A percentile compares a stretch with the other conserved stretches of the same genome.
phyloP scores from a whole-genome alignment of 805 yeast species.

The Saccharomycopsis microspora region DNA sequence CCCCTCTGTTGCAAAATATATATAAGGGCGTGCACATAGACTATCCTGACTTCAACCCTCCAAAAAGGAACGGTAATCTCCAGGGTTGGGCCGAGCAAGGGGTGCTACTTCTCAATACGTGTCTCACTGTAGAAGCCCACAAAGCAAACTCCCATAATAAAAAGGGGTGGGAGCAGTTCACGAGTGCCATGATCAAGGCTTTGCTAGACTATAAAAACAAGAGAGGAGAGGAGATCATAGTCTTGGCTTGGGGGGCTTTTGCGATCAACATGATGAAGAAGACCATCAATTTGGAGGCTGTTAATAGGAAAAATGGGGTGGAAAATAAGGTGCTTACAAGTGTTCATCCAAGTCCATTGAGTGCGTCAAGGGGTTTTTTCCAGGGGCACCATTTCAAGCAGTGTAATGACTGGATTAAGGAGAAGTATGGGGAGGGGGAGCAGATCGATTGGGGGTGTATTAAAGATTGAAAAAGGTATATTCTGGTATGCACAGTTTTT shows the following conservation, averaged over 20 bases:
- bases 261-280: slow-evolving; percentile 48
- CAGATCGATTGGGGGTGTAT: slow-evolving; percentile 52
- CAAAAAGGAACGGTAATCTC: slow-evolving; percentile 53
- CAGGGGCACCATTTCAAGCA: slow-evolving; percentile 60
- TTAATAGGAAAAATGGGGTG: slow-evolving; percentile 20
- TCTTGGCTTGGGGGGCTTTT: slow-evolving; percentile 76
- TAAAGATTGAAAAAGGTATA: slow-evolving; percentile 5
- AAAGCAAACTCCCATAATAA: slow-evolving; percentile 87
- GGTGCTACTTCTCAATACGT: slow-evolving; percentile 76
- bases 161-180: slow-evolving; percentile 87
- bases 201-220: slow-evolving; percentile 38
- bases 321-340: slow-evolving; percentile 46
- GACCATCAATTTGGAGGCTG: slow-evolving; percentile 21
- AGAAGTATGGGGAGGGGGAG: slow-evolving; percentile 27
- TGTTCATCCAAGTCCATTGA: slow-evolving; percentile 92
- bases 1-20: slow-evolving; percentile 80
- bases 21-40: slow-evolving; percentile 62
- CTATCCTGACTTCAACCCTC: slow-evolving; percentile 59
- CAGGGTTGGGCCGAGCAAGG: slow-evolving; percentile 83
- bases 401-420: slow-evolving; percentile 67
- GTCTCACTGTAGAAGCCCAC: slow-evolving; percentile 86
- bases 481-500: not conserved
- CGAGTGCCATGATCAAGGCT: slow-evolving; percentile 52
- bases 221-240: slow-evolving; percentile 43
- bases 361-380: slow-evolving; percentile 83